These are phyloP conservation scores for Sugiyamaella marilandica DNA, from an alignment of 805 yeast species.

Conservation along the genomic window DNA sequence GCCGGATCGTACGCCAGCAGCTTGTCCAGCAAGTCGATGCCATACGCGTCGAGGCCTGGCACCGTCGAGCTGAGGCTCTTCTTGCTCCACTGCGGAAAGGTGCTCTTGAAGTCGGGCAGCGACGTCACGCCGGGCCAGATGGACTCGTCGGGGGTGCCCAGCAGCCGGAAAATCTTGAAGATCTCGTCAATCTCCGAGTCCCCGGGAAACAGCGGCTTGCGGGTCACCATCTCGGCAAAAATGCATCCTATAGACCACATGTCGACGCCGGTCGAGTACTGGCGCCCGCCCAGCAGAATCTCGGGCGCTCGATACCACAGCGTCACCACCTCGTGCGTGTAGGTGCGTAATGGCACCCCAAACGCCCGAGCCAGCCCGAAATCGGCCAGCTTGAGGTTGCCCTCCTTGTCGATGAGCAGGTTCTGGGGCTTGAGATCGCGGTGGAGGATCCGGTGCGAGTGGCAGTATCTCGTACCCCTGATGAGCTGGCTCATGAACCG, in stretches of 20 bases:
- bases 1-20: slow-evolving; percentile 91
- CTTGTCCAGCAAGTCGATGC: slow-evolving; percentile 71
- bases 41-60: slow-evolving; percentile 76
- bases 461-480: slow-evolving; percentile 89
- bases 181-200: slow-evolving; percentile 97
- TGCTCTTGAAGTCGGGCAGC: slow-evolving; percentile 87
- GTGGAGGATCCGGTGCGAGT: slow-evolving; percentile 88
- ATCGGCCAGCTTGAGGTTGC: slow-evolving; percentile 85
- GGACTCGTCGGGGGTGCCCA: slow-evolving; percentile 93
- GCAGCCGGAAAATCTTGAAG: slow-evolving; percentile 81
- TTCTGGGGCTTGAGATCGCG: slow-evolving; percentile 97
- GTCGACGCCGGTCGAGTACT: slow-evolving; percentile 96
- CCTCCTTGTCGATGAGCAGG: slow-evolving; percentile 89
- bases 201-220: slow-evolving; percentile 94
- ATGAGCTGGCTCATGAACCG: slow-evolving; percentile 88
- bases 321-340: slow-evolving; percentile 97
- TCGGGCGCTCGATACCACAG: slow-evolving; percentile 98
- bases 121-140: slow-evolving; percentile 92
- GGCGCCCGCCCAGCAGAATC: slow-evolving; percentile 90
- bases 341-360: slow-evolving; percentile 94
- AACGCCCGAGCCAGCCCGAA: slow-evolving; percentile 96
- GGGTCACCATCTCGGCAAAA: slow-evolving; percentile 94
- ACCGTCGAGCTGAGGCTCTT: slow-evolving; percentile 64
- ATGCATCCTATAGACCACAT: slow-evolving; percentile 99
- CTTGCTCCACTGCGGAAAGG: slow-evolving; percentile 86